Percentiles rank a stretch among this genome's conserved stretches.
Conservation (phyloP, 331 rosid species). For the Quercus tomentella region DNA sequence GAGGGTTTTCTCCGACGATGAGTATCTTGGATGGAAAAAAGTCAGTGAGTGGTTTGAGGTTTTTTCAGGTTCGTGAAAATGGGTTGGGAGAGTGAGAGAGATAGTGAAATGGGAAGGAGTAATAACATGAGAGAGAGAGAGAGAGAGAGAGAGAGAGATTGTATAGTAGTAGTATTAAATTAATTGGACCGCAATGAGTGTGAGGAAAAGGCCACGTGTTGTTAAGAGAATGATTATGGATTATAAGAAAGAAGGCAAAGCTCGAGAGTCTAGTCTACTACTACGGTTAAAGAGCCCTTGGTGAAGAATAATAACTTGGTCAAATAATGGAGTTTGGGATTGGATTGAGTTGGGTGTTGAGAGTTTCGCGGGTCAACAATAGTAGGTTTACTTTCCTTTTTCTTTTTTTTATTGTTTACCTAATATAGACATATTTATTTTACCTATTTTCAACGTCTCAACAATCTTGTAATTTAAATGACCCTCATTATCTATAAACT, state of each 20-base stretch:
- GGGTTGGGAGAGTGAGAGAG: neutral
- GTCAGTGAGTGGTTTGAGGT: neutral
- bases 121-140: neutral
- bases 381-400: too few relatives aligned
- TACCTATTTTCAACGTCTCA: too few relatives aligned
- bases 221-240: neutral
- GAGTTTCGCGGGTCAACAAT: too few relatives aligned
- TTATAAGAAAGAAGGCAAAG: neutral
- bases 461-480: too few relatives aligned
- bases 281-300: too few relatives aligned
- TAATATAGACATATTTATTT: too few relatives aligned
- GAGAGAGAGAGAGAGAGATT: neutral
- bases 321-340: too few relatives aligned
- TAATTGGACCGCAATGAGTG: neutral
- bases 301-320: too few relatives aligned
- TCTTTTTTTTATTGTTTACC: too few relatives aligned
- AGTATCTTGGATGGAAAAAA: neutral
- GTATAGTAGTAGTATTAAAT: neutral
- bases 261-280: too few relatives aligned
- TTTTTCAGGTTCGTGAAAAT: neutral
- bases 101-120: neutral
- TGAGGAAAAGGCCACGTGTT: neutral
- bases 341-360: too few relatives aligned
- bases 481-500: too few relatives aligned
- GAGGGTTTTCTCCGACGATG: neutral